A percentile compares a stretch with the other conserved stretches of the same genome.
phyloP scores from a whole-genome alignment of 306 rosid species.

The Fragaria iinumae region DNA sequence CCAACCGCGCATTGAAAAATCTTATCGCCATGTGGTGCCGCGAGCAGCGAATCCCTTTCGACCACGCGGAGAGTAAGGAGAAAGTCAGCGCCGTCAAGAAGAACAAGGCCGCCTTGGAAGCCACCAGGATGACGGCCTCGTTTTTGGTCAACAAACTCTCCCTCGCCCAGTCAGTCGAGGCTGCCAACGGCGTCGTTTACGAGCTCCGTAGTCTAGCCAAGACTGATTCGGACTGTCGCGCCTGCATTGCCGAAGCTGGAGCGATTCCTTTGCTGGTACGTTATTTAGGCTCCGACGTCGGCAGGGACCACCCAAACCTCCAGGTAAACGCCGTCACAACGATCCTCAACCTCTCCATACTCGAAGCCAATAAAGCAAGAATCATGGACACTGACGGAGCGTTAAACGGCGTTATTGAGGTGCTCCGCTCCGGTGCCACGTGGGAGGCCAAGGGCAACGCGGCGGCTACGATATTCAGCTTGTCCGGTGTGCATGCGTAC shows the following conservation, averaged over 20 bases:
- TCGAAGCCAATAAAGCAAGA: conserved; percentile 60
- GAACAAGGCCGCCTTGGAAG: conserved; percentile 76
- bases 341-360: conserved; percentile 68
- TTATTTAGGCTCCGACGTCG: conserved; percentile 33
- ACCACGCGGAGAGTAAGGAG: conserved; percentile 25
- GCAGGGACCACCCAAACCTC: conserved; percentile 36
- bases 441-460: conserved; percentile 99
- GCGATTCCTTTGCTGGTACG: conserved; percentile 66
- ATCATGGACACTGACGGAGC: conserved; percentile 86
- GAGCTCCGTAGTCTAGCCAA: conserved; percentile 79
- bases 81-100: conserved; percentile 35
- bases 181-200: conserved; percentile 55
- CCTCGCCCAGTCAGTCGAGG: conserved; percentile 33
- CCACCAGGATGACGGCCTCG: conserved; percentile 70
- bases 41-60: conserved; percentile 60
- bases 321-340: conserved; percentile 91
- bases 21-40: conserved; percentile 86
- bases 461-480: conserved; percentile 76
- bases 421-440: conserved; percentile 57
- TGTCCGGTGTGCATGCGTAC: conserved; percentile 44
- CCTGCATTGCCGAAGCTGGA: conserved; percentile 78
- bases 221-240: conserved; percentile 74
- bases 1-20: conserved; percentile 64
- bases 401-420: conserved; percentile 61
- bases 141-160: conserved; percentile 59